Evolutionary conservation across 2,329 filamentous ascomycete species (phyloP).

Genomic region (Pseudopithomyces maydicus): DNA sequence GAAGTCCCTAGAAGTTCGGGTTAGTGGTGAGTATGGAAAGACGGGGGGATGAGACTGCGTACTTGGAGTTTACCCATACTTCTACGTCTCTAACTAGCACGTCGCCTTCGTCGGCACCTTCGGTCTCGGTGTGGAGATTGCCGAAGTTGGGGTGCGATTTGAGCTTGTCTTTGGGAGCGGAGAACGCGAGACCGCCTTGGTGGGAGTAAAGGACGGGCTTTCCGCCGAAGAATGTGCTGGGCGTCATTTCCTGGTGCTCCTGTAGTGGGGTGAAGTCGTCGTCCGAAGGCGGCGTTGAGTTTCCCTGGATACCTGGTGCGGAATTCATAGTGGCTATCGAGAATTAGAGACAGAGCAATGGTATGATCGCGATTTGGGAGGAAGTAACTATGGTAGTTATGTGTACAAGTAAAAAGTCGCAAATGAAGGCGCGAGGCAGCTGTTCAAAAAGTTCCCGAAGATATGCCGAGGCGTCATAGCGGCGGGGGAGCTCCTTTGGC

Average conservation of each 20-base stretch:
- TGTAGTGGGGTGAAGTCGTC: conserved; percentile 67
- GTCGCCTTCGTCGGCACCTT: conserved; percentile 31
- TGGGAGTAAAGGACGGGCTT: conserved; percentile 74
- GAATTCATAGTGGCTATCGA: neutral
- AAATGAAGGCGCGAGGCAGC: neutral
- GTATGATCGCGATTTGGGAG: neutral
- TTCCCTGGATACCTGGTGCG: conserved; percentile 49
- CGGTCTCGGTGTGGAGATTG: conserved; percentile 45
- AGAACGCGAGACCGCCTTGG: conserved; percentile 61
- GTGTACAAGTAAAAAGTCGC: neutral
- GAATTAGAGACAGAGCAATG: neutral
- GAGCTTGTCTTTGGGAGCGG: conserved; percentile 61
- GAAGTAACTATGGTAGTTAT: neutral
- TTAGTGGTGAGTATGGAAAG: neutral
- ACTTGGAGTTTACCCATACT: conserved; percentile 56
- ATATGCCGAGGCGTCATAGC: conserved; percentile 8
- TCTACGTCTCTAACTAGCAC: conserved; percentile 47
- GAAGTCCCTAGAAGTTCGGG: conserved; percentile 53
- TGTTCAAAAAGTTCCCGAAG: conserved; percentile 6
- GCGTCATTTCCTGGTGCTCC: conserved; percentile 75
- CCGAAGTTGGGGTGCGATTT: conserved; percentile 54
- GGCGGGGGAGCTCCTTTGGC: neutral
- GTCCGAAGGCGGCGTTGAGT: conserved; percentile 61
- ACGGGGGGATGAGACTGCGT: conserved; percentile 11
- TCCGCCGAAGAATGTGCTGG: conserved; percentile 71